These are phyloP conservation scores for Phytophthora colocasiae DNA, from an alignment of 352 stramenopile species.

Conservation along the genomic window DNA sequence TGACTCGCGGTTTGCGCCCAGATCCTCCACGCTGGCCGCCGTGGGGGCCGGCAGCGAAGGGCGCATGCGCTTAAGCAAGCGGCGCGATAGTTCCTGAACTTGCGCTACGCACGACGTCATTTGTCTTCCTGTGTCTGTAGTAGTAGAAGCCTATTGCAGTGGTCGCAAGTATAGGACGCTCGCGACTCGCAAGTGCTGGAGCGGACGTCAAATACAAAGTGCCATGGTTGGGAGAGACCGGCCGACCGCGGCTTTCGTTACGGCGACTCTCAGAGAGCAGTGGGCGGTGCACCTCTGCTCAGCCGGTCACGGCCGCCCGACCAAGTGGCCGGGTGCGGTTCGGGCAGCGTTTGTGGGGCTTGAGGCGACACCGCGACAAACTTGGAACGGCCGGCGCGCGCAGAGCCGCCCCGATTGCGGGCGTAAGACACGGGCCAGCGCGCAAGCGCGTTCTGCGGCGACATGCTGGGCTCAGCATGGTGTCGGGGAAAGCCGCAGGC, in stretches of 20 bases:
- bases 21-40: conserved; percentile 24
- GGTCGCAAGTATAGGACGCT: not conserved
- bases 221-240: conserved; percentile 21
- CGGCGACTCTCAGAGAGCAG: conserved; percentile 20
- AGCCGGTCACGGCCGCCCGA: conserved; percentile 12
- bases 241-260: conserved; percentile 8
- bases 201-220: conserved; percentile 43
- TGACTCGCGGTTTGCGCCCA: conserved; percentile 20
- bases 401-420: conserved; percentile 20
- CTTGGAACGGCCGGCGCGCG: conserved; percentile 33
- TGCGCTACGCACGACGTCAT: conserved; percentile 64
- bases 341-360: conserved; percentile 36
- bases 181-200: not conserved
- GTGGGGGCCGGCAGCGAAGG: conserved; percentile 35
- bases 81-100: conserved; percentile 44
- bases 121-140: conserved; percentile 16
- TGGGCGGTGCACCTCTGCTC: conserved; percentile 34
- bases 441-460: conserved; percentile 3
- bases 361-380: conserved; percentile 32
- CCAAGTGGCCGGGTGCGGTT: conserved; percentile 33
- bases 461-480: conserved; percentile 30
- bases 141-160: conserved; percentile 4
- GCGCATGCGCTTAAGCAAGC: conserved; percentile 54
- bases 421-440: conserved; percentile 17
- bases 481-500: conserved; percentile 29